These are phyloP conservation scores for Lithohypha guttulata DNA, from an alignment of 2,329 filamentous ascomycete species.

Conservation along the genomic window DNA sequence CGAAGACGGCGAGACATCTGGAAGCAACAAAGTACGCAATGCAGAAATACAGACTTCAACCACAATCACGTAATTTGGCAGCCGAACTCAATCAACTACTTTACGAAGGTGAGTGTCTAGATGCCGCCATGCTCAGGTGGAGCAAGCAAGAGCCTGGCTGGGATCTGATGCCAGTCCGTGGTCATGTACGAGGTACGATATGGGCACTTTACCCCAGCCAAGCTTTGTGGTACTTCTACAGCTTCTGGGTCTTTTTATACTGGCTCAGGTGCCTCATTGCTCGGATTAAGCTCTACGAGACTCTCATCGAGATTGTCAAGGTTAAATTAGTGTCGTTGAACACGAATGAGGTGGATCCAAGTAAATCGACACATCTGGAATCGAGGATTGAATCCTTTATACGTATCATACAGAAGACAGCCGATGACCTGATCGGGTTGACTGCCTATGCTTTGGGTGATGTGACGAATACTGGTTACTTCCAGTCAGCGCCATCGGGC, in stretches of 20 bases:
- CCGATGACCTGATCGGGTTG: slow-evolving; percentile 14
- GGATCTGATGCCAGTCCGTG: slow-evolving; percentile 17
- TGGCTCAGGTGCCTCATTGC: slow-evolving; percentile 19
- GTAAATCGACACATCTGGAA: neutral
- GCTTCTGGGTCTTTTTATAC: slow-evolving; percentile 20
- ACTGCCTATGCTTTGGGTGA: slow-evolving; percentile 21
- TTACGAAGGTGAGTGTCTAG: slow-evolving; percentile 14
- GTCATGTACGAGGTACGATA: slow-evolving; percentile 14
- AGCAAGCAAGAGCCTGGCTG: slow-evolving; percentile 19
- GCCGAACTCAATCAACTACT: slow-evolving; percentile 8
- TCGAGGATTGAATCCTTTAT: slow-evolving; percentile 12
- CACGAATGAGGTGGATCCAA: neutral
- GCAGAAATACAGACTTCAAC: neutral
- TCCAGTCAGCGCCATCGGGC: slow-evolving; percentile 14
- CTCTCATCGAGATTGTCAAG: slow-evolving; percentile 16
- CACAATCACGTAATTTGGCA: neutral
- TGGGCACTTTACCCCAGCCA: slow-evolving; percentile 20
- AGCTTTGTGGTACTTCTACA: slow-evolving; percentile 17
- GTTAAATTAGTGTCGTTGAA: neutral
- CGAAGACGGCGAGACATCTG: slow-evolving; percentile 15
- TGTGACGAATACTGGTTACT: slow-evolving; percentile 15
- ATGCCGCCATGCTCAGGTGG: slow-evolving; percentile 16
- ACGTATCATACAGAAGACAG: slow-evolving; percentile 3
- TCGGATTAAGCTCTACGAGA: slow-evolving; percentile 21
- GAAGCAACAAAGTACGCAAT: slow-evolving; percentile 14